Evolutionary conservation across 2,329 filamentous ascomycete species (phyloP).

Genomic region (Hypomyces rosellus): DNA sequence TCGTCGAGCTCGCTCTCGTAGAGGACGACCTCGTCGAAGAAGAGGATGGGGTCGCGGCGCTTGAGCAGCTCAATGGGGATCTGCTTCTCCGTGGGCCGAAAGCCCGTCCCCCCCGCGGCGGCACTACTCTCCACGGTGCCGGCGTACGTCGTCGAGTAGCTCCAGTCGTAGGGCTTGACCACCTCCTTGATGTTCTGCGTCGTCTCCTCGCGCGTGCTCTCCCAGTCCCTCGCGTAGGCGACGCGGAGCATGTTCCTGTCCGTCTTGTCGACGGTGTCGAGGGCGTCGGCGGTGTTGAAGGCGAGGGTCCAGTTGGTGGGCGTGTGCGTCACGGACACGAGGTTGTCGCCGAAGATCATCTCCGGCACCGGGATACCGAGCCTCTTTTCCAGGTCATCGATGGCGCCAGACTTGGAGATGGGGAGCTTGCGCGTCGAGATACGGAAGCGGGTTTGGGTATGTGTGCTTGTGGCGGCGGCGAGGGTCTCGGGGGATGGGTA

Average conservation of each 20-base stretch:
- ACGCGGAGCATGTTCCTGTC: slow-evolving; percentile 87
- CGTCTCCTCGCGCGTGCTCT: slow-evolving; percentile 60
- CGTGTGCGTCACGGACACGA: slow-evolving; percentile 67
- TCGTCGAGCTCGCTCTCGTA: slow-evolving; percentile 98
- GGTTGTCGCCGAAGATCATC: slow-evolving; percentile 99
- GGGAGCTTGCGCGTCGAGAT: slow-evolving; percentile 84
- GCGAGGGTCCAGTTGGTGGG: slow-evolving; percentile 68
- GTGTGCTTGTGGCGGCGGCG: slow-evolving; percentile 47
- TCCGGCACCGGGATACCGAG: slow-evolving; percentile 87
- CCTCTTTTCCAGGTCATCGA: slow-evolving; percentile 73
- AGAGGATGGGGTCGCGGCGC: slow-evolving; percentile 85
- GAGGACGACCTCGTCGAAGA: slow-evolving; percentile 92
- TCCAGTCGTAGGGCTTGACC: slow-evolving; percentile 97
- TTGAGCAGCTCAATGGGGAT: slow-evolving; percentile 85
- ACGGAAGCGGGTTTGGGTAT: slow-evolving; percentile 60
- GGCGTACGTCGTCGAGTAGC: slow-evolving; percentile 82
- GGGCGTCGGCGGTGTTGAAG: slow-evolving; percentile 81
- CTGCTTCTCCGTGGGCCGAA: slow-evolving; percentile 29
- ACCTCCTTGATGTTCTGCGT: slow-evolving; percentile 87
- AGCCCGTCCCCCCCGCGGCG: no score
- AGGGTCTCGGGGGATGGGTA: slow-evolving; percentile 47
- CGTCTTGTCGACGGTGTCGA: slow-evolving; percentile 92
- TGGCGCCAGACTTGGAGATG: slow-evolving; percentile 86
- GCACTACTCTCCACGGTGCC: slow-evolving; percentile 64
- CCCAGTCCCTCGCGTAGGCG: slow-evolving; percentile 85